Percentiles rank a stretch among this genome's conserved stretches.
Evolutionary conservation across 331 rosid genomes (phyloP).

Genomic region (Telfairia occidentalis): DNA sequence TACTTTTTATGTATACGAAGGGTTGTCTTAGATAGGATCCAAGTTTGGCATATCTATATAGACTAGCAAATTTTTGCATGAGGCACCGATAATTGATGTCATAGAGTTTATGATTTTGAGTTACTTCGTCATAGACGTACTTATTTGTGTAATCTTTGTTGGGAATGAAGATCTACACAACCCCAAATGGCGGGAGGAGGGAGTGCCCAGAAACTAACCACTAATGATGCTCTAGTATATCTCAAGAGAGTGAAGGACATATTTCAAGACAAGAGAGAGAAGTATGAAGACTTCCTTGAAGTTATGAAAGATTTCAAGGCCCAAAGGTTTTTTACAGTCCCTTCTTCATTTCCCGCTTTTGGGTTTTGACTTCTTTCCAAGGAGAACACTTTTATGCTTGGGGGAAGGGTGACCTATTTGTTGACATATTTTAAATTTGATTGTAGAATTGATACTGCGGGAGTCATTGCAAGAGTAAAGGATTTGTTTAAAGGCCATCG

Average conservation of each 20-base stretch:
- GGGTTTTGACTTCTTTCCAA: neutral
- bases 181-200: conserved; percentile 61
- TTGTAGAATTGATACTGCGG: conserved; percentile 81
- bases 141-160: conserved; percentile 13
- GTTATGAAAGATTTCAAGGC: conserved; percentile 99
- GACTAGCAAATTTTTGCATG: neutral
- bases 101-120: neutral
- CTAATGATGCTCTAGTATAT: conserved; percentile 81
- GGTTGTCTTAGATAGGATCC: neutral
- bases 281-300: conserved; percentile 88
- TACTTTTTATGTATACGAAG: neutral
- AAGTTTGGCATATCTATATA: neutral
- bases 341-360: conserved; percentile 1
- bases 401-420: neutral
- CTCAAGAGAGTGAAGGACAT: conserved; percentile 96
- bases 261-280: conserved; percentile 79
- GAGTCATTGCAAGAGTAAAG: conserved; percentile 92
- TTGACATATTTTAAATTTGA: conserved; percentile 20
- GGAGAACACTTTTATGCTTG: neutral
- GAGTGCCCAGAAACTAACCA: conserved; percentile 65
- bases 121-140: conserved; percentile 19
- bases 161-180: conserved; percentile 67
- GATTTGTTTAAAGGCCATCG: conserved; percentile 88
- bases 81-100: neutral
- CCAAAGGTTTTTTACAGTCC: conserved; percentile 48